Base-by-base conservation (phyloP, 169 alveolate genomes). In the Babesia bigemina region DNA sequence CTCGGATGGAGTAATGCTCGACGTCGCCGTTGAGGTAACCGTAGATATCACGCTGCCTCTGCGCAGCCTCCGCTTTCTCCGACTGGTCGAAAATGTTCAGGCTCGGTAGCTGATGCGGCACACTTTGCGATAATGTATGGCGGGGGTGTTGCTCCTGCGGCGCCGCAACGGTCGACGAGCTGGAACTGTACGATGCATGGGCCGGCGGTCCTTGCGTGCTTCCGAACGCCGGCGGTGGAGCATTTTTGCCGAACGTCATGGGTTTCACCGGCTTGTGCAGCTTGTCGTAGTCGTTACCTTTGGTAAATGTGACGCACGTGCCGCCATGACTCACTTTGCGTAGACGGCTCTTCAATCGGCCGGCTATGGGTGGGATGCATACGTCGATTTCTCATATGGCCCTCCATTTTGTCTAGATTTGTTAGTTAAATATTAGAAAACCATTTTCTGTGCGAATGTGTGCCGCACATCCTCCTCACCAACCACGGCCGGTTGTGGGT, bases 351-450 rank as follows among this genome's bases (percentile, higher is more conserved):
- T 12, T 67, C 76, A 33, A 52, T 14, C 16, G 8, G 0, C 11
- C 48, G 36, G 33, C 49, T 42, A 45, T 67, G 67, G n/a, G 65
- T 21, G 22, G 67, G 67, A 53, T 29, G 67, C 39, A 36, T n/a
- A 33, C 65, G 39, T 53, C 76, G 50, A 22, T 67, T 67, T 12
- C 76, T 28, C 2, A 52, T 14, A 22, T 53, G 36, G 17, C 57
- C 21, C 29, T 48, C 39, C 76, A 67, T 65, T 50, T 6, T 45
- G 19, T 24, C 47, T 28, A n/a, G 0, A 13, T 4, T 22, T 14
- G 21, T 10, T 13, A 9, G 7, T 36, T 53, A 28, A 59, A 19
- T 59, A 59, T 59, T 57, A 24, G 1, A 28, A 2, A 28, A 57
- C 29, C 22, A 9, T 14, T 57, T 28, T 17, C 42, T 24, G 19